phyloP scores from a whole-genome alignment of 2,329 filamentous ascomycete species.

The Aspergillus caelatus region DNA sequence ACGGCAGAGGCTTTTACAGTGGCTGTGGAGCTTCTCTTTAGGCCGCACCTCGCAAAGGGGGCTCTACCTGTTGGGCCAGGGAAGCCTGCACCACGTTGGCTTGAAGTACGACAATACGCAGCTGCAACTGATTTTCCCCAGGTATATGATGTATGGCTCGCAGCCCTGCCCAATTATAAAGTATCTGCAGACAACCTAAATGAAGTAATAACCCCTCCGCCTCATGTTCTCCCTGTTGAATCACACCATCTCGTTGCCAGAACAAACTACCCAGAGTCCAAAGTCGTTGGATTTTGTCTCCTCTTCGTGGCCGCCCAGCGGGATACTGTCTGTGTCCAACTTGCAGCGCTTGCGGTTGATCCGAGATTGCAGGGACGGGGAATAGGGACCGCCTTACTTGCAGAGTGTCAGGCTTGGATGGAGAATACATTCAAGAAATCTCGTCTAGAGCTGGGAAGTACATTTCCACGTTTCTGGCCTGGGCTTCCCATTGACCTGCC shows the following conservation, averaged over 20 bases:
- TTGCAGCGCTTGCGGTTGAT: constrained; percentile 43
- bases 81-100: constrained; percentile 15
- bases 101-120: constrained; percentile 22
- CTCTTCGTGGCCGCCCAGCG: constrained; percentile 33
- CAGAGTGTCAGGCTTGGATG: constrained; percentile 31
- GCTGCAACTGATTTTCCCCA: constrained; percentile 30
- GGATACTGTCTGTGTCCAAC: constrained; percentile 29
- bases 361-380: constrained; percentile 39
- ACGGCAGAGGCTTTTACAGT: constrained; percentile 46
- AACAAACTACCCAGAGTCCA: constrained; percentile 11
- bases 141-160: constrained; percentile 37
- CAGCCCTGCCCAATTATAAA: constrained; percentile 41
- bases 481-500: constrained; percentile 46
- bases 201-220: constrained; percentile 28
- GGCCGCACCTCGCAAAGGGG: constrained; percentile 31
- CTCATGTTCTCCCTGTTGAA: constrained; percentile 14
- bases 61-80: constrained; percentile 38
- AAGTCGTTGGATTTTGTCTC: constrained; percentile 43
- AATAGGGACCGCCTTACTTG: constrained; percentile 42
- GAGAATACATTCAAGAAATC: constrained; percentile 27
- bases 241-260: constrained; percentile 40
- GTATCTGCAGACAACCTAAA: constrained; percentile 32
- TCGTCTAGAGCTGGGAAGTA: constrained; percentile 30
- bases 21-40: constrained; percentile 45
- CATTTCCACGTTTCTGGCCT: constrained; percentile 52